Conservation (phyloP, 345 rosid species). For the Garcia nutans region DNA sequence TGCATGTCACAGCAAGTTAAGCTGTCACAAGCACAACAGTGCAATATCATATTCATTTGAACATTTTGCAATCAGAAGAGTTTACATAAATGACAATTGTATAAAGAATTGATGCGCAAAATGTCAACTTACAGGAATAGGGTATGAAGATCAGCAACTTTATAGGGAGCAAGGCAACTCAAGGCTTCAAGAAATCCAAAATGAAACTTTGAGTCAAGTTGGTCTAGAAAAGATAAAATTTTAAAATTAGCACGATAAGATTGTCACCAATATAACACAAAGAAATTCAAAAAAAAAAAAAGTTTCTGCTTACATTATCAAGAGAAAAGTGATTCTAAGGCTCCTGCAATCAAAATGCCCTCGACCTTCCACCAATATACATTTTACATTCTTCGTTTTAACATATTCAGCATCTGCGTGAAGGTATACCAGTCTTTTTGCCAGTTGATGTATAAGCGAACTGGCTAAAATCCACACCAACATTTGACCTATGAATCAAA, state of each 20-base stretch:
- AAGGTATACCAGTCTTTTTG: conserved; percentile 26
- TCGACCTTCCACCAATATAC: conserved; percentile 2
- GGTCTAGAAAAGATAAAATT: conserved; percentile 4
- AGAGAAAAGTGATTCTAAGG: neutral
- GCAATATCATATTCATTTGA: neutral
- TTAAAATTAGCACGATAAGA: neutral
- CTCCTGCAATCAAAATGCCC: conserved; percentile 15
- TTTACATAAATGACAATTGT: neutral
- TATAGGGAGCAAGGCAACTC: neutral
- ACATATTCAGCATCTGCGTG: conserved; percentile 37
- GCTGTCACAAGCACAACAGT: neutral
- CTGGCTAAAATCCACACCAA: conserved; percentile 48
- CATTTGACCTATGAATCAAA: conserved; percentile 43
- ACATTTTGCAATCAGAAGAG: neutral
- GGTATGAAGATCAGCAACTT: neutral
- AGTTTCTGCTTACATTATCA: neutral
- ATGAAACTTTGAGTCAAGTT: neutral
- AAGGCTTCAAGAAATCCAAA: conserved; percentile 4
- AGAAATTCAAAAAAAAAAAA: neutral
- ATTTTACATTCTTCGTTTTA: conserved; percentile 19
- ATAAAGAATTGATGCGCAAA: neutral
- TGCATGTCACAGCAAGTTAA: neutral
- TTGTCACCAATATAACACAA: neutral
- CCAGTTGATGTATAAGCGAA: conserved; percentile 55
- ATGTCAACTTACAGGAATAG: conserved; percentile 19